Conservation (phyloP, 495 filamentous ascomycete species). For the Lindgomyces ingoldianus region DNA sequence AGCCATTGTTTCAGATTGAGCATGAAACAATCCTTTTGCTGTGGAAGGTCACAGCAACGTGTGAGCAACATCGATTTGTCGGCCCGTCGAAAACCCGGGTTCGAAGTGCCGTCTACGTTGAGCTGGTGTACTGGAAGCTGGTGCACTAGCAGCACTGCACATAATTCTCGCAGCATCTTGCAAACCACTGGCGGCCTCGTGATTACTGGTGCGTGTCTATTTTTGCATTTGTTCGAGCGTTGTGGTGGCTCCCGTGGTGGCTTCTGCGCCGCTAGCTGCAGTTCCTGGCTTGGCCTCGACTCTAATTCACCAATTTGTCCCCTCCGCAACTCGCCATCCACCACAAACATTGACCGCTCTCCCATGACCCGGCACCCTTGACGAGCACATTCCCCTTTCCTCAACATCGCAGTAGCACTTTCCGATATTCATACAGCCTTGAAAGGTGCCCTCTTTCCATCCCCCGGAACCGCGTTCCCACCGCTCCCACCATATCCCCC, state of each 20-base stretch:
- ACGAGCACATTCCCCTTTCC: constrained; percentile 2
- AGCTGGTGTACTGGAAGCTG: no score
- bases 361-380: constrained; percentile 1
- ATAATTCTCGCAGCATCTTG: background rate
- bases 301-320: constrained; percentile 20
- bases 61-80: background rate
- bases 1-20: constrained; percentile 32
- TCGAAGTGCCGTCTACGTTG: no score
- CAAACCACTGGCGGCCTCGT: background rate
- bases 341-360: background rate
- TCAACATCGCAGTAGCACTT: constrained; percentile 17
- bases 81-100: background rate
- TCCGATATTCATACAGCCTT: background rate
- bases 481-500: background rate
- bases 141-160: no score
- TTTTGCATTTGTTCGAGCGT: constrained; percentile 16
- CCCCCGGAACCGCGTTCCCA: constrained; percentile 2
- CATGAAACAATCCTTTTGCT: constrained; percentile 16
- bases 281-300: constrained; percentile 14
- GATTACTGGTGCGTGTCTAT: background rate
- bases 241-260: constrained; percentile 17
- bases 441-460: background rate
- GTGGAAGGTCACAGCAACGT: background rate
- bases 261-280: constrained; percentile 9
- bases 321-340: constrained; percentile 9